These are phyloP conservation scores for Morella rubra DNA, from an alignment of 306 rosid species.

Conservation along the genomic window DNA sequence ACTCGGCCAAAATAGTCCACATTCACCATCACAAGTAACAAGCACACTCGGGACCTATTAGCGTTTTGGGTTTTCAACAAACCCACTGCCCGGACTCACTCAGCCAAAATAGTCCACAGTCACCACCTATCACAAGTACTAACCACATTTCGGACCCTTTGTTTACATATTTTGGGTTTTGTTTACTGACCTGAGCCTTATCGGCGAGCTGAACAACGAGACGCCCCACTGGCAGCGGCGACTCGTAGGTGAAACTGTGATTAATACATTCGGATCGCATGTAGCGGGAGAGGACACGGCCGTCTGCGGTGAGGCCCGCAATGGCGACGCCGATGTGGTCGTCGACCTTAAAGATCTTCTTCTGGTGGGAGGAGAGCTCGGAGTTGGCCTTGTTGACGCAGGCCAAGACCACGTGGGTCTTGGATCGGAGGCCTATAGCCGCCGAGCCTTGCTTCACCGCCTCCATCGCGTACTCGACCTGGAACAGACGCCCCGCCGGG, in stretches of 20 bases:
- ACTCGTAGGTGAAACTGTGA: conserved; percentile 82
- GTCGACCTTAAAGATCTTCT: conserved; percentile 98
- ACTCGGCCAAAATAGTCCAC: not conserved
- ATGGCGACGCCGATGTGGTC: conserved; percentile 98
- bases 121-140: not conserved
- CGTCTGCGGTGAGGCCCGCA: conserved; percentile 94
- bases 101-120: not conserved
- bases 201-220: conserved; percentile 98
- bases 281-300: conserved; percentile 89
- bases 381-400: conserved; percentile 92
- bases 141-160: not conserved
- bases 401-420: conserved; percentile 83
- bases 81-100: conserved; percentile 1
- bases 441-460: conserved; percentile 97
- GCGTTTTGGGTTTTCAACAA: no score
- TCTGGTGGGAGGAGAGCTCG: conserved; percentile 93
- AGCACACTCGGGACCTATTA: not conserved
- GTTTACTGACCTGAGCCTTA: conserved; percentile 76
- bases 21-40: not conserved
- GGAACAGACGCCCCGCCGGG: conserved; percentile 88
- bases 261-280: conserved; percentile 93
- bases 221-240: conserved; percentile 87
- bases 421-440: conserved; percentile 96
- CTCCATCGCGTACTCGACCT: conserved; percentile 99
- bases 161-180: conserved; percentile 17